Base-by-base conservation (phyloP, 2,329 filamentous ascomycete genomes). In the Cadophora malorum region DNA sequence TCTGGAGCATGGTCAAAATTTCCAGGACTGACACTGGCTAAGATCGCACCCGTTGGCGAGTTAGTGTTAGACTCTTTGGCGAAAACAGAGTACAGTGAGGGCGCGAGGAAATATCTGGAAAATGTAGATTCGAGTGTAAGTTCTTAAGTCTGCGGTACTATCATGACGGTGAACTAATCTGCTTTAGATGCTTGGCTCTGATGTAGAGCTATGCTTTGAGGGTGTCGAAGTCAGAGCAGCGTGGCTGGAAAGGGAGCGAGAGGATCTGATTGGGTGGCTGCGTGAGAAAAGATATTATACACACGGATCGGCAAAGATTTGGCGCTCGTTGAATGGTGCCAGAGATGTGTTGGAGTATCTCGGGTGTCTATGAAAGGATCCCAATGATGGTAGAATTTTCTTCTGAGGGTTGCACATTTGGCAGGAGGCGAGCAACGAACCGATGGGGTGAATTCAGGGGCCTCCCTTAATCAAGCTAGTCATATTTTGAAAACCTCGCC, bases 241-340 rank as follows among this genome's bases (percentile, higher is more conserved):
- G 4, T 73, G 70, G 70, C 25, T 69, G 28, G 70, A 73, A 38
- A 55, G 68, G 50, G 71, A 73, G 52, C 45, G 38, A 35, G 65
- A 69, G 21, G 67, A 72, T 64, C 31, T 73, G 6, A 50, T 52
- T 31, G 38, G 50, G 6, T 73, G 71, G 71, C 58, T 71, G 53
- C 66, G 58, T 35, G 41, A 23, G n/a, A 62, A 71, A 63, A 67
- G 70, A 35, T 68, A 65, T 49, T 61, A 61, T 21, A 61, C 47
- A 47, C 58, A 61, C 31, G 38, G 35, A 19, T 35, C 58, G n/a
- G 38, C 38, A 12, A 61, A 35, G 58, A n/a, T 61, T 9, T 31
- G 7, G 58, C 35, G 25, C n/a, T 61, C 58, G 1, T n/a, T 61
- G 38, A 61, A 21, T 21, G 23, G 58, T n/a, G 14, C 47, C 21